Evolutionary conservation across 495 filamentous ascomycete species (phyloP).

Genomic region (Hyaloscypha variabilis): DNA sequence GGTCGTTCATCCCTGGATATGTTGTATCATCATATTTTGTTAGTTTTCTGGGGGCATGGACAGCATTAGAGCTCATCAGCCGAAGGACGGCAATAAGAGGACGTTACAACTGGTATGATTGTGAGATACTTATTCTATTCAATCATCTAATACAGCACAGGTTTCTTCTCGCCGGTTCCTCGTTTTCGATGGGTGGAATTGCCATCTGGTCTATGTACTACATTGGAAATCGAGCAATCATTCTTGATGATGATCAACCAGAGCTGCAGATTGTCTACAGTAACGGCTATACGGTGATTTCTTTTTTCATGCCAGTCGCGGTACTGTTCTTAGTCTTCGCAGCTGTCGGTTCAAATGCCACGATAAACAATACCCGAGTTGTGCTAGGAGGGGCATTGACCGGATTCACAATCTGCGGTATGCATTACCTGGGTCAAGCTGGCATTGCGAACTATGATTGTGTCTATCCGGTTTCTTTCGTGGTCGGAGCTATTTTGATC

Average conservation of each 20-base stretch:
- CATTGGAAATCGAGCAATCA: constrained; percentile 80
- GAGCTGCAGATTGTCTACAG: constrained; percentile 75
- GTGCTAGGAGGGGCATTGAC: constrained; percentile 65
- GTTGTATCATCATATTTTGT: constrained; percentile 78
- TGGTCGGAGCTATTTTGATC: constrained; percentile 72
- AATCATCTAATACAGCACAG: constrained; percentile 39
- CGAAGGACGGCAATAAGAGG: constrained; percentile 69
- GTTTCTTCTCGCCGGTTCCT: constrained; percentile 69
- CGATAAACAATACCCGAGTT: constrained; percentile 58
- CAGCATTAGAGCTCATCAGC: constrained; percentile 82
- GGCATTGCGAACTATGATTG: constrained; percentile 79
- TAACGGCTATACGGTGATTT: constrained; percentile 69
- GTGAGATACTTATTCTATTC: neutral
- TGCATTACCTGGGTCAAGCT: constrained; percentile 88
- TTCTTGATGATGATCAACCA: constrained; percentile 61
- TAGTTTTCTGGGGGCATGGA: constrained; percentile 74
- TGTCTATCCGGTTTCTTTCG: constrained; percentile 53
- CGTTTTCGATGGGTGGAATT: constrained; percentile 79
- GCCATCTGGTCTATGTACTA: constrained; percentile 79
- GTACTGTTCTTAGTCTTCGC: constrained; percentile 76
- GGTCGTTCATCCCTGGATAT: constrained; percentile 61
- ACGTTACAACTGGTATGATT: constrained; percentile 67
- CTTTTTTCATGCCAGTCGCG: constrained; percentile 78
- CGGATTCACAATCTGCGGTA: constrained; percentile 76
- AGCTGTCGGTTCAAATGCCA: constrained; percentile 58